Base-by-base conservation (phyloP, 202 grass and related monocot species). In the Carex arenaria region DNA sequence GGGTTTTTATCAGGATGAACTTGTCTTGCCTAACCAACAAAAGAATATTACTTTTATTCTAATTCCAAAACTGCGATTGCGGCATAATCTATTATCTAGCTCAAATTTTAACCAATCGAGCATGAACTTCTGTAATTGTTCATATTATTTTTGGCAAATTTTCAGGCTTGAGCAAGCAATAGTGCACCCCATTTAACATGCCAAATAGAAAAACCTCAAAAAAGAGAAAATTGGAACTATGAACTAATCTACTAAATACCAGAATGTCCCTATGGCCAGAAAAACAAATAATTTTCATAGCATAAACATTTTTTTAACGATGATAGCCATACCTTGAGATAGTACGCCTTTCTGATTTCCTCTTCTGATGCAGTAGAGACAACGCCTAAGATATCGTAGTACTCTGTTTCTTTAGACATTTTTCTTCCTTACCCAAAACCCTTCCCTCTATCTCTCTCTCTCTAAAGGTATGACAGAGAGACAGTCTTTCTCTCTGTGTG, bases 1-100 rank as follows among this genome's bases (percentile, higher is more conserved):
- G 86, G 93, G 81, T 98, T 95, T 61, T 98, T 98, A 82, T 98
- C 95, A 69, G 93, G 96, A 79, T 98, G 96, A 83, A 98, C 93
- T 85, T 94, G 91, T 64, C 86, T 95, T 30, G 93, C 96, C 93
- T 99, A 84, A 72, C 80, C 23, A 89, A 81, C 43, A 67, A 32
- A 67, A 84, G 8, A 20, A 66, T 19, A 57, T 34, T 9, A 78
- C 3, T 78, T 78, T 31, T 2, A 49, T 47, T 72, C 42, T n/a
- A 49, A 38, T 11, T 45, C 12, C 11, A 66, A 66, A 26, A 34
- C 28, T 15, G n/a, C 9, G 4, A 20, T 32, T 23, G 31, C 5
- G n/a, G 72, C 14, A 28, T 17, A 18, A 10, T 56, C 28, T 31
- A 77, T 45, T 19, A 57, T 53, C 40, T 51, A 54, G 7, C 15